Evolutionary conservation across 1,284 basidiomycete genomes (phyloP).

Genomic region (Ustilago shanxiensis): DNA sequence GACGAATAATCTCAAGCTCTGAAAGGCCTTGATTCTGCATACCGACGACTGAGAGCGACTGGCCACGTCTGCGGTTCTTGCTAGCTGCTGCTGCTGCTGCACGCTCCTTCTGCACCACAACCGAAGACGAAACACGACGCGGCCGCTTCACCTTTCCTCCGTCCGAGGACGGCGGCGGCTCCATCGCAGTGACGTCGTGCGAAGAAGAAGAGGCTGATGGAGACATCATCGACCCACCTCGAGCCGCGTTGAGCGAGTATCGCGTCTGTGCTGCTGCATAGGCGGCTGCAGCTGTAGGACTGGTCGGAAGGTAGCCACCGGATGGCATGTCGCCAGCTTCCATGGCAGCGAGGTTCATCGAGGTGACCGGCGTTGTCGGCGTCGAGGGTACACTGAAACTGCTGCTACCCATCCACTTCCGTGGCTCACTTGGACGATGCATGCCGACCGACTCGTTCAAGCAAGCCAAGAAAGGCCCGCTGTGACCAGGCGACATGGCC

Average conservation of each 20-base stretch:
- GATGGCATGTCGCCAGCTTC: constrained; percentile 23
- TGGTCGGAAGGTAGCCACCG: constrained; percentile 26
- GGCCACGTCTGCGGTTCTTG: constrained; percentile 58
- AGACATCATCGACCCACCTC: constrained; percentile 37
- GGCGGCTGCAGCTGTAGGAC: constrained; percentile 46
- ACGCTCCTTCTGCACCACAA: constrained; percentile 56
- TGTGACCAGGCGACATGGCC: constrained; percentile 47
- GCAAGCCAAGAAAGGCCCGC: constrained; percentile 64
- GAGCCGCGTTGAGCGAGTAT: constrained; percentile 33
- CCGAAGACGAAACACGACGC: constrained; percentile 62
- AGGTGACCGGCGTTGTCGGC: constrained; percentile 61
- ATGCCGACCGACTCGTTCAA: constrained; percentile 64
- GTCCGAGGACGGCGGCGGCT: constrained; percentile 59
- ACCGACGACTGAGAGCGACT: constrained; percentile 58
- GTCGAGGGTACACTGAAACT: constrained; percentile 53
- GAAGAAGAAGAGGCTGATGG: constrained; percentile 39
- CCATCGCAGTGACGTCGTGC: constrained; percentile 38
- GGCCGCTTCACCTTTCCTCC: constrained; percentile 66
- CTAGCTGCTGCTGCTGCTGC: constrained; percentile 43
- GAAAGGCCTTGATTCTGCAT: constrained; percentile 55
- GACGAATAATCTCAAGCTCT: constrained; percentile 43
- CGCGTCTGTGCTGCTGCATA: constrained; percentile 64
- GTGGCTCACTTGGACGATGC: constrained; percentile 57
- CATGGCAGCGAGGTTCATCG: constrained; percentile 51
- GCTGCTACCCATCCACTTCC: constrained; percentile 55